These are phyloP conservation scores for Actinomortierella wolfii DNA, from an alignment of 371 early-diverging fungal species.

Conservation along the genomic window DNA sequence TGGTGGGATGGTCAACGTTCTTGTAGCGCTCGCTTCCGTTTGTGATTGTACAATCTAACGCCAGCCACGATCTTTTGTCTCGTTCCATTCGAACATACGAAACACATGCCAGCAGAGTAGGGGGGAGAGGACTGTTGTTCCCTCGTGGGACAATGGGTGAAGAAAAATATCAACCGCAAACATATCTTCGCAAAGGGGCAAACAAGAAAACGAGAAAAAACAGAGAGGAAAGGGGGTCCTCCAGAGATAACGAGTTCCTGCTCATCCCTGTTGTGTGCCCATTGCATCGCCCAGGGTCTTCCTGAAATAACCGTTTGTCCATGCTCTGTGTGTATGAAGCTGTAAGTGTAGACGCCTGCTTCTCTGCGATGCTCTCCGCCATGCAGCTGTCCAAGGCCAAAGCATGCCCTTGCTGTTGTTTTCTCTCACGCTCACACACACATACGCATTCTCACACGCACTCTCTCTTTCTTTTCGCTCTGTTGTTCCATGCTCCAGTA, in stretches of 20 bases:
- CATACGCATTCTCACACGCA: too few relatives aligned
- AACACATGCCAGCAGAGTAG: background rate
- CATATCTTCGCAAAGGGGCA: background rate
- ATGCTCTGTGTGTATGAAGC: too few relatives aligned
- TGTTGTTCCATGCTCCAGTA: background rate
- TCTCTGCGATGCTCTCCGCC: background rate
- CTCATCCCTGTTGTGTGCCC: background rate
- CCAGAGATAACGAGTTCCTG: background rate
- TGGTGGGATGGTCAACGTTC: too few relatives aligned
- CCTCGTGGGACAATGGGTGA: background rate
- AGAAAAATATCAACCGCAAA: background rate
- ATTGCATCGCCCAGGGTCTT: background rate
- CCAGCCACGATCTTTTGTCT: slow-evolving; percentile 36
- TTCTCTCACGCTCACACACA: too few relatives aligned
- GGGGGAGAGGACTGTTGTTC: background rate
- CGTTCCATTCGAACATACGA: slow-evolving; percentile 17
- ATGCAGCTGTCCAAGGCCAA: background rate
- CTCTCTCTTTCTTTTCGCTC: too few relatives aligned
- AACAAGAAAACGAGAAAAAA: background rate
- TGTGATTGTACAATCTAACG: background rate
- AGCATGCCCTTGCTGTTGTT: too few relatives aligned
- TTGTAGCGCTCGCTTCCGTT: too few relatives aligned
- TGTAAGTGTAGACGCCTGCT: background rate
- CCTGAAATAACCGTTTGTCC: background rate
- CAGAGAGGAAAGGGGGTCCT: background rate